Base-by-base conservation (phyloP, 2,329 filamentous ascomycete species). In the Talaromyces sp. region DNA sequence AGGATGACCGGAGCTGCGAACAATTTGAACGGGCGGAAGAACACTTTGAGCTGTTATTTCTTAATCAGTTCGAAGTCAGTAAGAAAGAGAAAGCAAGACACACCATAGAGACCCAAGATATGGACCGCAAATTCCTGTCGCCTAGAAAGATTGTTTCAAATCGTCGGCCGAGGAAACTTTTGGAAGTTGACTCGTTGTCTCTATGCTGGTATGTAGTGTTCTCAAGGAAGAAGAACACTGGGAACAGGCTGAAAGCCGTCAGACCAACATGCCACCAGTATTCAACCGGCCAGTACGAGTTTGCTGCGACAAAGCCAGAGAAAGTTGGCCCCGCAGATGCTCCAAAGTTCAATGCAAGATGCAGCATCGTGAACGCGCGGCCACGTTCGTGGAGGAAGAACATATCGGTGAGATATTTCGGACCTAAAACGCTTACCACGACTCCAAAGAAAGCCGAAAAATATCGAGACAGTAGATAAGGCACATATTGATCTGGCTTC, bases 261-360 rank as follows among this genome's bases (percentile, higher is more conserved):
- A 48, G 28, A 48, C 43, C 43, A 48, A 48, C 43, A 48, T 48
- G 43, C 43, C 43, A 48, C 43, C 43, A 48, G 43, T 48, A 48
- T 48, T 48, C 43, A 33, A 48, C 31, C 15, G 43, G 43, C 43
- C 43, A 48, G 25, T 48, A 48, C 43, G 43, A 48, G 15, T 48
- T 31, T 31, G 43, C 43, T 8, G 43, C 43, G 28, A 48, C 43
- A 48, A 48, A 48, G 22, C 43, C 43, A 48, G 43, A 48, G 8
- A 48, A 48, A 33, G 43, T 48, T 48, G 43, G 43, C 22, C 43
- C 43, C 15, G 43, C 43, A 17, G 43, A 48, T 48, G 43, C 43
- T 25, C 43, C 43, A 48, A 48, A 48, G 15, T 48, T 48, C 43
- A 48, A 48, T 15, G 43, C 43, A 48, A 48, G 43, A 48, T 48